Base-by-base conservation (phyloP, 2,329 filamentous ascomycete species). In the Cadophora malorum region DNA sequence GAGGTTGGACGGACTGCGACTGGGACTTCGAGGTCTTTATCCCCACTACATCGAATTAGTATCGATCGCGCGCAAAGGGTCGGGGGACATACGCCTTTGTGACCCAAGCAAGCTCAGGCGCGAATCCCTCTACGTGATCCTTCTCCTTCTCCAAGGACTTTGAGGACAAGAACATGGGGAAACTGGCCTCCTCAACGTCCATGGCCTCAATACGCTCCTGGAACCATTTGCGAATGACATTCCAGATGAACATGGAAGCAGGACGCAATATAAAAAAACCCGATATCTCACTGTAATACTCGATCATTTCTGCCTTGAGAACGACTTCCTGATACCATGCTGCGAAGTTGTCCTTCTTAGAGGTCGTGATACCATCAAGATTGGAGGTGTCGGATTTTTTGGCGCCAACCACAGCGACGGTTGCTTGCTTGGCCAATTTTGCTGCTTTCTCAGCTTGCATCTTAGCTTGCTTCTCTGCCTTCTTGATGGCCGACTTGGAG, bases 281-380 rank as follows among this genome's bases (percentile, higher is more conserved):
- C n/a, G 94, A 93, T 70, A 98, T 95, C 82, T 97, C 92, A 78
- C 81, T 73, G 60, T 97, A 98, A 87, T 97, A 99, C 78, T 97
- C 94, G 76, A 98, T 90, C 91, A 99, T 92, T 79, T 97, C 93
- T 75, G 93, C 93, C 87, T 99, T 99, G 78, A 94, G 90, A 67
- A 99, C 91, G 69, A 98, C 92, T 82, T 99, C 95, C 82, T 97
- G 93, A 82, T 99, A 99, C 96, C 96, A 99, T 81, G 90, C 89
- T 62, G 93, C 86, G 79, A 99, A 96, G 82, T 98, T 93, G 59
- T 92, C 90, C 60, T 90, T 84, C 82, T 97, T 98, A 71, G 87
- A 86, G 69, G 91, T 89, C 71, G 94, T 96, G 76, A 97, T 97
- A 72, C 94, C 94, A 28, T 28, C 28, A 28, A 28, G 28, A 28